Percentiles rank a stretch among this genome's conserved stretches.
Evolutionary conservation across 352 stramenopile species (phyloP).

Genomic region (Phytopythium boreale): DNA sequence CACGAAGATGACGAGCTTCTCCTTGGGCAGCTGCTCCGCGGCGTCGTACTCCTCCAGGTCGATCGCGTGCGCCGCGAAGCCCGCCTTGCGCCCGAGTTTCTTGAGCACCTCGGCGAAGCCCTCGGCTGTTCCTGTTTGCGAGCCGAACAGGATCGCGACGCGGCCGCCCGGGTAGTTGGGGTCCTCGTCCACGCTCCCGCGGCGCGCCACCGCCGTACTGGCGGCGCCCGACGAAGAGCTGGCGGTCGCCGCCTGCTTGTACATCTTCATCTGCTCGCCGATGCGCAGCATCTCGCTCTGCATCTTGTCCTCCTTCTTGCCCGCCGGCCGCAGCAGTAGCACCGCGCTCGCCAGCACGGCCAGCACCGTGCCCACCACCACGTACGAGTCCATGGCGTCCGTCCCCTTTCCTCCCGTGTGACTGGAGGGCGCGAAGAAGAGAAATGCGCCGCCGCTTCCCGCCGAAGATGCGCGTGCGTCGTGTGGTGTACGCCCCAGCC

Average conservation of each 20-base stretch:
- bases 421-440: background rate
- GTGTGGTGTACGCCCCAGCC: background rate
- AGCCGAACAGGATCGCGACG: constrained; percentile 95
- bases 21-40: constrained; percentile 32
- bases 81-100: constrained; percentile 84
- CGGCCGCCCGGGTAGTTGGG: constrained; percentile 52
- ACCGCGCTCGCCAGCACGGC: constrained; percentile 60
- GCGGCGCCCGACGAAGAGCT: background rate
- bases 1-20: constrained; percentile 95
- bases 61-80: constrained; percentile 84
- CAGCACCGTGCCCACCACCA: constrained; percentile 64
- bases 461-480: constrained; percentile 1
- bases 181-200: constrained; percentile 29
- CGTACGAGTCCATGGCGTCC: constrained; percentile 51
- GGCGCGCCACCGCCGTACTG: background rate
- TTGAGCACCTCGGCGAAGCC: constrained; percentile 94
- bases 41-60: constrained; percentile 96
- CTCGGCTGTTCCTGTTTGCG: constrained; percentile 97
- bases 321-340: constrained; percentile 48
- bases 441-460: constrained; percentile 7
- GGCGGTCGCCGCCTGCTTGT: constrained; percentile 53
- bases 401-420: too few species aligned
- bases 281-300: constrained; percentile 68
- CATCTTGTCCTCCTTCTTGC: constrained; percentile 65
- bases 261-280: constrained; percentile 80